phyloP scores from a whole-genome alignment of 2,329 filamentous ascomycete species.

The Colletotrichum cereale region DNA sequence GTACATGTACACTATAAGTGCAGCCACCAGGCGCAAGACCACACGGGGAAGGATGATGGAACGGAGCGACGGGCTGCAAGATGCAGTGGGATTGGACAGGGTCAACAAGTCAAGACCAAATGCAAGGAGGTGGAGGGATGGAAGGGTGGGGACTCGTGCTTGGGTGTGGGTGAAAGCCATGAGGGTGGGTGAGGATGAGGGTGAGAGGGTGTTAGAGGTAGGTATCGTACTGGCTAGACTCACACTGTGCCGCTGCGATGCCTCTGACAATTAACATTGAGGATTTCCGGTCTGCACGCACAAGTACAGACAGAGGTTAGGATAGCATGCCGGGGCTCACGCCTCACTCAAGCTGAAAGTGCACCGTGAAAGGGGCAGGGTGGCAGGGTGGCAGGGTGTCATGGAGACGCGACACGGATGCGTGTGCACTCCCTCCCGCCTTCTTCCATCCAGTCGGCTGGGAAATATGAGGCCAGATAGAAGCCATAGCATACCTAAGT shows the following conservation, averaged over 20 bases:
- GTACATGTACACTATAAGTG: not conserved
- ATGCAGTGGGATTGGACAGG: slow-evolving; percentile 27
- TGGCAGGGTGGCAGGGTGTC: not conserved
- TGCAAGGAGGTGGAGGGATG: slow-evolving; percentile 37
- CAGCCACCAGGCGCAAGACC: not conserved
- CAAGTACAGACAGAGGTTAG: not conserved
- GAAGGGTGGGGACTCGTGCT: slow-evolving; percentile 5
- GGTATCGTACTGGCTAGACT: slow-evolving; percentile 25
- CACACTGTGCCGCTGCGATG: slow-evolving; percentile 34
- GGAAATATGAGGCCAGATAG: not conserved
- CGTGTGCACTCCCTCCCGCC: slow-evolving; percentile 4
- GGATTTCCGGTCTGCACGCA: slow-evolving; percentile 1
- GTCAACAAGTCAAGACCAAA: not conserved
- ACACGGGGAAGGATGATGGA: slow-evolving; percentile 21
- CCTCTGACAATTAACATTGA: slow-evolving; percentile 24
- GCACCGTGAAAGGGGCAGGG: not conserved
- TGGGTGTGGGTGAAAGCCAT: not conserved
- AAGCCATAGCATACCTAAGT: not conserved
- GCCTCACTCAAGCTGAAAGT: not conserved
- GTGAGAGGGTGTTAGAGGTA: not conserved
- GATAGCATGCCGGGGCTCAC: slow-evolving; percentile 13
- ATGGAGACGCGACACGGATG: slow-evolving; percentile 1
- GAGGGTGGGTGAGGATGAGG: not conserved
- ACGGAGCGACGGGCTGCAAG: slow-evolving; percentile 13
- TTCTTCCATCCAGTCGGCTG: not conserved